Conservation (phyloP, 2,329 filamentous ascomycete genomes). For the Verticillium longisporum region DNA sequence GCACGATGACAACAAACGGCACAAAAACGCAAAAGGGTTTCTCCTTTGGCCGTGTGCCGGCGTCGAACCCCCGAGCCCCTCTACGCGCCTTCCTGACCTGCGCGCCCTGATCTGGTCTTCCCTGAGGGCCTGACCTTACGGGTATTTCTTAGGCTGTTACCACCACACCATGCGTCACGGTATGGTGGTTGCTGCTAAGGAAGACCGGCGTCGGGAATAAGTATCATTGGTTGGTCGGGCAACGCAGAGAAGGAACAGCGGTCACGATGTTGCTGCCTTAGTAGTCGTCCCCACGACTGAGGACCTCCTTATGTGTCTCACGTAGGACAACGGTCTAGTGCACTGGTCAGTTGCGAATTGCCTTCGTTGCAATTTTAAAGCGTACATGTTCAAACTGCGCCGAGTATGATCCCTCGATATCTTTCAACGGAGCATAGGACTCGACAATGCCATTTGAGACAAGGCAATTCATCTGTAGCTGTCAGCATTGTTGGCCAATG, state of each 20-base stretch:
- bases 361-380: neutral
- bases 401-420: constrained; percentile 53
- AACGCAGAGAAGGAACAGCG: neutral
- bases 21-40: neutral
- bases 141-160: neutral
- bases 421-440: constrained; percentile 47
- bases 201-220: no score
- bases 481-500: constrained; percentile 7
- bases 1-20: neutral
- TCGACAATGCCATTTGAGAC: constrained; percentile 51
- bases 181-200: neutral
- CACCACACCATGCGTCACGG: neutral
- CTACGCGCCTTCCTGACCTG: no score
- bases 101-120: no score
- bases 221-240: neutral
- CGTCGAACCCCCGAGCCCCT: no score
- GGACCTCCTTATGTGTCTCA: constrained; percentile 38
- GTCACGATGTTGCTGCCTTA: constrained; percentile 15
- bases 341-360: neutral
- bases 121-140: no score
- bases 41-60: no score
- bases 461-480: constrained; percentile 46
- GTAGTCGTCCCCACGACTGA: constrained; percentile 47
- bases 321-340: constrained; percentile 40
- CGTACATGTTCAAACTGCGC: constrained; percentile 56